These are phyloP conservation scores for Dendrocalamus sinicus DNA, from an alignment of 176 grass and related monocot species.

Conservation along the genomic window DNA sequence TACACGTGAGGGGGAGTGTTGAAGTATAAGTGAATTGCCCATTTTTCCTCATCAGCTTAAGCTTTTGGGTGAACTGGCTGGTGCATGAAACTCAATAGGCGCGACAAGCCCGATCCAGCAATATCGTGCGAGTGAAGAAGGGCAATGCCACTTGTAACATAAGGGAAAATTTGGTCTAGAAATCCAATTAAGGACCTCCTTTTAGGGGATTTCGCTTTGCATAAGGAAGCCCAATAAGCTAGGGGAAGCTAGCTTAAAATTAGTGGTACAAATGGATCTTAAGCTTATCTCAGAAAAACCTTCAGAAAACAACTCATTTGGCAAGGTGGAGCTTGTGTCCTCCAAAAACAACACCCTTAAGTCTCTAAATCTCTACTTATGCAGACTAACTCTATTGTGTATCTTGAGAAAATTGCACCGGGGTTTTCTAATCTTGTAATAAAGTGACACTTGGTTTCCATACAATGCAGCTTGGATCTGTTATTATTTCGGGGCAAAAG, in stretches of 20 bases:
- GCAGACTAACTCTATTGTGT: background rate
- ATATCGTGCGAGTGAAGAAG: constrained; percentile 5
- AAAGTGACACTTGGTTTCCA: background rate
- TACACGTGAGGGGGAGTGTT: no score
- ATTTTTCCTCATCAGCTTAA: no score
- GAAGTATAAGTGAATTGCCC: no score
- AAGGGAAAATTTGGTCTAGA: background rate
- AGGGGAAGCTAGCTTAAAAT: constrained; percentile 4
- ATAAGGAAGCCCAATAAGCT: background rate
- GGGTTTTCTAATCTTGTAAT: background rate
- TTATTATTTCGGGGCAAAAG: no score
- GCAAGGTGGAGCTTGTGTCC: background rate
- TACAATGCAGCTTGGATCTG: no score
- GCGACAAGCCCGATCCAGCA: background rate
- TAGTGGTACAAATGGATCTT: constrained; percentile 11
- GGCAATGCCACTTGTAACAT: background rate
- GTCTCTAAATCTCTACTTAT: background rate
- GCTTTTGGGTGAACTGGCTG: no score
- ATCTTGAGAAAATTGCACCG: background rate
- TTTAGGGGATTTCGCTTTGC: background rate
- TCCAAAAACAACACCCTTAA: background rate
- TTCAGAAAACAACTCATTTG: background rate
- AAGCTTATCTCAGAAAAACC: background rate
- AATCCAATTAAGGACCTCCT: background rate
- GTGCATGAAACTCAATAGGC: no score